Conservation (phyloP, 345 rosid genomes). For the Eucalyptus guilfoylei region DNA sequence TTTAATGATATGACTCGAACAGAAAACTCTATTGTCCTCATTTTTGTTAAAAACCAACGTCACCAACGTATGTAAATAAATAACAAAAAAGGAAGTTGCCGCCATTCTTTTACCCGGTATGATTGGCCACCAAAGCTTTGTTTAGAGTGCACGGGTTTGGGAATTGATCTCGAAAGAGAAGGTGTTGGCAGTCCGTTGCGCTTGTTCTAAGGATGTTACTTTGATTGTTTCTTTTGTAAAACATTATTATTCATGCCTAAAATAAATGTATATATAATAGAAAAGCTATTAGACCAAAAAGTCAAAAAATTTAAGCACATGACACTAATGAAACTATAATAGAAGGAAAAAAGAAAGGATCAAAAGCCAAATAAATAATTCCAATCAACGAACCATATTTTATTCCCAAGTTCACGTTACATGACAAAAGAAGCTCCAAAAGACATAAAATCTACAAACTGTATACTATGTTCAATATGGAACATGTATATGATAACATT, state of each 20-base stretch:
- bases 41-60: too few species aligned
- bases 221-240: too few species aligned
- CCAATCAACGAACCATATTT: too few species aligned
- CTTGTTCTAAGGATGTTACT: too few species aligned
- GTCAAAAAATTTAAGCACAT: too few species aligned
- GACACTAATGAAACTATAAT: neutral
- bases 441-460: neutral
- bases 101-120: neutral
- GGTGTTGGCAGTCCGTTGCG: neutral
- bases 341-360: neutral
- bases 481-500: neutral
- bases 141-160: neutral
- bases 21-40: neutral
- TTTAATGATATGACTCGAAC: neutral
- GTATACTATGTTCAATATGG: neutral
- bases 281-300: neutral
- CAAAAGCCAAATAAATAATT: neutral
- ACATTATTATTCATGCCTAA: neutral
- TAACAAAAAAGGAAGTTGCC: neutral
- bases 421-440: neutral
- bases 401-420: neutral
- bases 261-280: neutral
- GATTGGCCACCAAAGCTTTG: neutral
- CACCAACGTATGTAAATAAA: neutral
- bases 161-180: neutral